Conservation (phyloP, 78 protist species). For the Protostelium mycophagum region DNA sequence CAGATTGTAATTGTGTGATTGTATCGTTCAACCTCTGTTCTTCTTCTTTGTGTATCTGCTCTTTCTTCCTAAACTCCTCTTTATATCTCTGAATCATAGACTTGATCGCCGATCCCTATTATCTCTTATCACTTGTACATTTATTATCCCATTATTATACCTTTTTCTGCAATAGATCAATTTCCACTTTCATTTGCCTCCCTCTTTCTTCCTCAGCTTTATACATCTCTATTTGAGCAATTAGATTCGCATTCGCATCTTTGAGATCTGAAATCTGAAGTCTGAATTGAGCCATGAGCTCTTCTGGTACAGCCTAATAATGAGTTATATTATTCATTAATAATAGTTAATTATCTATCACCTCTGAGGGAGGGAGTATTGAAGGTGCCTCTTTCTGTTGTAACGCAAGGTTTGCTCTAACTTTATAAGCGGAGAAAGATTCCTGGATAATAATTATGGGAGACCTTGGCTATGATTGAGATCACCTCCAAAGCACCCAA, state of each 20-base stretch:
- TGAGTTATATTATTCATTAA: no score
- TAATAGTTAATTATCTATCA: no score
- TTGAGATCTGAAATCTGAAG: background rate
- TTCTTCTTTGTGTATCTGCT: background rate
- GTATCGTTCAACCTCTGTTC: background rate
- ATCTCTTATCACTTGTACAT: no score
- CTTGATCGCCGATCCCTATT: background rate
- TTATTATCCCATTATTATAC: no score
- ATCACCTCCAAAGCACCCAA: no score
- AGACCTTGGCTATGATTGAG: no score
- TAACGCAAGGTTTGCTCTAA: background rate
- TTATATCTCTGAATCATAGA: background rate
- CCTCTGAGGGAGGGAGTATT: no score
- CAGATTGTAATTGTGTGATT: no score
- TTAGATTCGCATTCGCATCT: background rate
- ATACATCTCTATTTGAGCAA: background rate
- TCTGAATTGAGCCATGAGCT: background rate
- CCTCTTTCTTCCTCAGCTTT: background rate
- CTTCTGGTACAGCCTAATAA: background rate
- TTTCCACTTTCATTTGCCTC: background rate
- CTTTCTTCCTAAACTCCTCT: background rate
- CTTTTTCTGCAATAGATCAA: background rate
- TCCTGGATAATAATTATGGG: no score
- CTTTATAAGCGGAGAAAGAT: background rate
- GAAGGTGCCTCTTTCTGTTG: background rate